These are phyloP conservation scores for Linderniella brevidens DNA, from an alignment of 257 asterid genomes.

Conservation along the genomic window DNA sequence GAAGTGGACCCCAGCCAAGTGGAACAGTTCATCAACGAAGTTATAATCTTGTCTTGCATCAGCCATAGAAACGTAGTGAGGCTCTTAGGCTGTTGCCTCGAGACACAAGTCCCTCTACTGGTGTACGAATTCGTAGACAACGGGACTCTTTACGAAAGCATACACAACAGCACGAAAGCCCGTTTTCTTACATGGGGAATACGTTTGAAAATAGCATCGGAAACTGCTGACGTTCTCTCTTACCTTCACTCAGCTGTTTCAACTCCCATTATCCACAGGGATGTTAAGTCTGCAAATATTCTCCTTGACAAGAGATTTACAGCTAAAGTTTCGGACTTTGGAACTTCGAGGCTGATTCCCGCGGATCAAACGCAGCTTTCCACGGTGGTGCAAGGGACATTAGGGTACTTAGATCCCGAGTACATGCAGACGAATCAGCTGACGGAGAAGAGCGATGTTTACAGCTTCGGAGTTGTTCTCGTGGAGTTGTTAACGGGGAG, in stretches of 20 bases:
- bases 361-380: too few relatives aligned
- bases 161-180: slow-evolving; percentile 7
- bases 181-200: slow-evolving; percentile 6
- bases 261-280: slow-evolving; percentile 19
- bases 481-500: slow-evolving; percentile 12
- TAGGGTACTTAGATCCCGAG: slow-evolving; percentile 19
- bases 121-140: slow-evolving; percentile 7
- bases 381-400: slow-evolving; percentile 8
- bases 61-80: slow-evolving; percentile 16
- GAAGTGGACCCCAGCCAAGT: slow-evolving; percentile 9
- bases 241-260: slow-evolving; percentile 5
- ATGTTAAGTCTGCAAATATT: slow-evolving; percentile 13
- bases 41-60: slow-evolving; percentile 13
- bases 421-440: slow-evolving; percentile 14
- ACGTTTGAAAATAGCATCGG: slow-evolving; percentile 12
- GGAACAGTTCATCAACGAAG: slow-evolving; percentile 17
- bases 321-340: too few relatives aligned
- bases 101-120: slow-evolving; percentile 14
- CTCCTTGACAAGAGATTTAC: slow-evolving; percentile 6
- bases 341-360: too few relatives aligned
- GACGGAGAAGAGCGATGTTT: slow-evolving; percentile 14
- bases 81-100: slow-evolving; percentile 18
- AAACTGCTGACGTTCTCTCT: slow-evolving; percentile 11
- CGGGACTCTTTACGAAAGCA: slow-evolving; percentile 10
- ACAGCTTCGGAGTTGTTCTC: slow-evolving; percentile 19